Base-by-base conservation (phyloP, 768 basidiomycete genomes). In the Boletus rubescentipes region DNA sequence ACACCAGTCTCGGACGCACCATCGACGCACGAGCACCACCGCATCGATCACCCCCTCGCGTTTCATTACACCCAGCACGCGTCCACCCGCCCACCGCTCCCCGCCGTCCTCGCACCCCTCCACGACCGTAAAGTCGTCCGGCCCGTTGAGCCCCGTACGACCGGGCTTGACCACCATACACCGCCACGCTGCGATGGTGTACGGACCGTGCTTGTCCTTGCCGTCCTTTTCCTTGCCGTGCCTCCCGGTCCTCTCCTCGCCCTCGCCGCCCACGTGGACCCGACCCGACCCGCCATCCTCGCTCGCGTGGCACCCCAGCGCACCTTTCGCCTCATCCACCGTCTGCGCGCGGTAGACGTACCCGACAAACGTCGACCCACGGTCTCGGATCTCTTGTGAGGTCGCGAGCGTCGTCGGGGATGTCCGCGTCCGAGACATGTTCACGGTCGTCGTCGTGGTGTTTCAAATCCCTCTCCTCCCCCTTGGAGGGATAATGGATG, bases 181-280 rank as follows among this genome's bases (percentile, higher is more conserved):
- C 32, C 92, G 75, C 86, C 87, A 93, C 6, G 89, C 92, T 36
- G 78, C 75, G 40, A 93, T 88, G 64, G 89, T 85, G 58, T 91
- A 86, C 0, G 87, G 39, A 2, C 31, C 49, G 14, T 10, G n/a
- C 38, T 6, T 29, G 18, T 1, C 29, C 16, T n/a, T 32, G 3
- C 26, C 26, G n/a, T 15, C 14, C 5, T 45, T 14, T 4, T 18
- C 9, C 8, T 23, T 9, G 4, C 29, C 42, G 15, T 39, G 9
- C 5, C 9, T 9, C 18, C 20, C 21, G 38, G 4, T 5, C 26
- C 3, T 42, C 8, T 26, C 4, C 38, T 6, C 23, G 12, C n/a
- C n/a, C 32, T 34, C 32, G 10, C 14, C 20, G 6, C 14, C 41
- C 9, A 9, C 26, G 15, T 16, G 41, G 26, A 29, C 8, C 9